Percentiles rank a stretch among this genome's conserved stretches.
These are phyloP conservation scores for Vaccinium corymbosum DNA, from an alignment of 148 eudicot genomes.

Conservation along the genomic window DNA sequence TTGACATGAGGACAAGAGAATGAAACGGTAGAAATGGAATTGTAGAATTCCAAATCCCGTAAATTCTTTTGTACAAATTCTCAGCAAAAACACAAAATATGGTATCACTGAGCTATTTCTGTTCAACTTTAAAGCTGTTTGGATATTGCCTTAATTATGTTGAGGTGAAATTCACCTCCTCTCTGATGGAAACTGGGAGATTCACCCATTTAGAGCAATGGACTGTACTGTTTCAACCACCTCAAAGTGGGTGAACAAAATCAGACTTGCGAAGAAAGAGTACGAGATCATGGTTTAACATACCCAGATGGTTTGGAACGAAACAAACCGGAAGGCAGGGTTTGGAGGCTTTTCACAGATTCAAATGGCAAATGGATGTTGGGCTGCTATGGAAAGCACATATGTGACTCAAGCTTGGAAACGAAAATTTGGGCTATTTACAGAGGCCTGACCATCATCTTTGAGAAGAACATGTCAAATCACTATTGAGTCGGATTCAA, in stretches of 20 bases:
- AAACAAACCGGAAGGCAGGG: too few relatives aligned
- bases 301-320: too few relatives aligned
- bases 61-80: neutral
- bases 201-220: neutral
- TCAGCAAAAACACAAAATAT: neutral
- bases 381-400: too few relatives aligned
- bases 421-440: too few relatives aligned
- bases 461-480: too few relatives aligned
- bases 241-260: neutral
- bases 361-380: too few relatives aligned
- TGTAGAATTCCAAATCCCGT: too few relatives aligned
- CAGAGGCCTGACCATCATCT: too few relatives aligned
- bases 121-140: neutral
- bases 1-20: neutral
- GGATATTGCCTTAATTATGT: neutral
- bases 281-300: too few relatives aligned
- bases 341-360: too few relatives aligned
- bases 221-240: neutral
- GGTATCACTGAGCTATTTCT: neutral
- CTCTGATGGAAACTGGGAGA: neutral
- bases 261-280: neutral
- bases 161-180: neutral
- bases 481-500: too few relatives aligned
- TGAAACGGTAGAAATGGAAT: neutral
- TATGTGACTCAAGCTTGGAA: too few relatives aligned